Percentiles rank a stretch among this genome's conserved stretches.
Conservation (phyloP, 1,139 yeast species). For the Taiozyma sp. region DNA sequence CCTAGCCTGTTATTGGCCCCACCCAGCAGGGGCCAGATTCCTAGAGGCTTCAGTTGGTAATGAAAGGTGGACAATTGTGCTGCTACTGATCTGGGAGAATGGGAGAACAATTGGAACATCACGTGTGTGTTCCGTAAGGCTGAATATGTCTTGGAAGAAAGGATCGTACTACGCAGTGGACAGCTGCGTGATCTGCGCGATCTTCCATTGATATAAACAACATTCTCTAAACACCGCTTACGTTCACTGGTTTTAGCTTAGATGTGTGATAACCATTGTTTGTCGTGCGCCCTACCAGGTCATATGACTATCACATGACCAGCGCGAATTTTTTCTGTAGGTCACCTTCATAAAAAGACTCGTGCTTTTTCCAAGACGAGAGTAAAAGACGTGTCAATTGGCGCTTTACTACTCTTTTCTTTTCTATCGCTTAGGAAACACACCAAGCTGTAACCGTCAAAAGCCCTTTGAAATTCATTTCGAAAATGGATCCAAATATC, state of each 20-base stretch:
- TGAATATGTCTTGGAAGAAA: too few species aligned
- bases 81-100: too few species aligned
- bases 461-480: neutral
- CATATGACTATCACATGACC: neutral
- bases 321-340: neutral
- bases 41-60: too few species aligned
- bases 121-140: too few species aligned
- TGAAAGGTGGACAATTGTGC: too few species aligned
- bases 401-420: neutral
- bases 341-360: neutral
- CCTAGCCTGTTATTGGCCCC: neutral
- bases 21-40: too few species aligned
- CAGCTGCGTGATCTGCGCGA: too few species aligned
- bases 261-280: too few species aligned
- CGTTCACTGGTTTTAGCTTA: neutral
- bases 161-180: too few species aligned
- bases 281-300: neutral
- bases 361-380: neutral
- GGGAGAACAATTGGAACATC: too few species aligned
- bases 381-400: neutral
- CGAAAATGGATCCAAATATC: conserved; percentile 20
- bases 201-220: too few species aligned
- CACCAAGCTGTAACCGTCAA: neutral
- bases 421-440: neutral
- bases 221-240: too few species aligned